phyloP scores from a whole-genome alignment of 345 rosid species.

The Corchorus olitorius region DNA sequence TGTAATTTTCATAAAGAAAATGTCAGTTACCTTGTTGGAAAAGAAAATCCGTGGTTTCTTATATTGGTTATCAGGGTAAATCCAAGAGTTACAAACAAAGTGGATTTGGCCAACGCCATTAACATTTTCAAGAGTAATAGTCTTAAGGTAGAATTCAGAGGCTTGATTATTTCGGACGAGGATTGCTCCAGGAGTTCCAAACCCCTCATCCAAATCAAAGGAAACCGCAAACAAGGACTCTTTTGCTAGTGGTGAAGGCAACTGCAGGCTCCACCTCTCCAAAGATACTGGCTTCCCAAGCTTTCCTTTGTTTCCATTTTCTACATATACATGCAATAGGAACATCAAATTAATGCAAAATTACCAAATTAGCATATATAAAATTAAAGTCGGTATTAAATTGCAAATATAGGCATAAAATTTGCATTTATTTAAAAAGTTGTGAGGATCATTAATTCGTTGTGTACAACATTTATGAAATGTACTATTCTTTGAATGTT shows the following conservation, averaged over 20 bases:
- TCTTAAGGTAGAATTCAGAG: slow-evolving; percentile 61
- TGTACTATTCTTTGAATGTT: no score
- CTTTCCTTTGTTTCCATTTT: slow-evolving; percentile 37
- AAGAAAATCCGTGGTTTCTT: slow-evolving; percentile 64
- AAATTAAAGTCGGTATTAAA: no score
- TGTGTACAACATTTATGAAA: no score
- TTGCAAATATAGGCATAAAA: no score
- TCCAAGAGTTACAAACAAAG: slow-evolving; percentile 79
- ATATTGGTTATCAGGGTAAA: slow-evolving; percentile 51
- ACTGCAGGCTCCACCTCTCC: slow-evolving; percentile 45
- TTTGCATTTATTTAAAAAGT: no score
- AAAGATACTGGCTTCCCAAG: slow-evolving; percentile 56
- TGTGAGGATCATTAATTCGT: no score
- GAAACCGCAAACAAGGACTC: slow-evolving; percentile 52
- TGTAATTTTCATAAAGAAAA: not conserved
- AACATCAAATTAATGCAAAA: no score
- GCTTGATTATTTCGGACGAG: slow-evolving; percentile 52
- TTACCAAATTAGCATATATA: no score
- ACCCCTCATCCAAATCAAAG: slow-evolving; percentile 52
- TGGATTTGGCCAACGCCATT: slow-evolving; percentile 64
- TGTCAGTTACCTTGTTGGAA: slow-evolving; percentile 52
- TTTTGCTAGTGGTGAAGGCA: slow-evolving; percentile 33
- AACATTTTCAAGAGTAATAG: slow-evolving; percentile 64
- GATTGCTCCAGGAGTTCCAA: slow-evolving; percentile 72
- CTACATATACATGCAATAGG: not conserved